Evolutionary conservation across 2,329 filamentous ascomycete genomes (phyloP), one percentile per base, ranked within the genome.

Genomic region (Fusarium anguioides): DNA sequence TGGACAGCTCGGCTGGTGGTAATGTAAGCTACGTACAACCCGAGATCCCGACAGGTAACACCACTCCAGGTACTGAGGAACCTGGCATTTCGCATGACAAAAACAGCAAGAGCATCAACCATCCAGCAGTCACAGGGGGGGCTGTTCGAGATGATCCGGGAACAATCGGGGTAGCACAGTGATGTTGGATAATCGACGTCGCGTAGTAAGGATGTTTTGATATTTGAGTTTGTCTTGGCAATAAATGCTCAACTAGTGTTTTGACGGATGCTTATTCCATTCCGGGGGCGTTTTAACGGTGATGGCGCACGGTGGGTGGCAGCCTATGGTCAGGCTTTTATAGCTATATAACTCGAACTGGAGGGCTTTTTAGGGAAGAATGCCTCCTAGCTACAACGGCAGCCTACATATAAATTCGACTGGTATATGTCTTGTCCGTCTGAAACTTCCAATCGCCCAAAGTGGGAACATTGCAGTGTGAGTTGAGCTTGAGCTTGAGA

Each of bases 271-370:
- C 45, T 50, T 51, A 35, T 48, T 53, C 23, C 27, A 45, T 61
- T 39, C 36, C n/a, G 9, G 33, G 37, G 65, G 65, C 47, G 65
- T 68, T 54, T n/a, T 36, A 20, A 42, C n/a, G 50, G 48, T 21
- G 21, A 52, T 6, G 65, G 60, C 60, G 65, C 24, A 62, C 45
- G 31, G 51, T 35, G 60, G 44, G 37, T 69, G 64, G 23, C 20
- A 53, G 44, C 42, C 54, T 44, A 10, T 36, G 17, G 39, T 18
- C 41, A 49, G 64, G 60, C 60, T 53, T 68, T 60, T 36, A 48
- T 47, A 26, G 39, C 23, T 51, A 49, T 31, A 52, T 21, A 31
- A 49, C 24, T 37, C 49, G 48, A 24, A 57, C 36, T 26, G n/a
- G 53, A 24, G 31, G 27, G 27, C 40, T 35, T 44, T n/a, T 14